Conservation (phyloP, 2,329 filamentous ascomycete species). For the Paraphoma sp. region DNA sequence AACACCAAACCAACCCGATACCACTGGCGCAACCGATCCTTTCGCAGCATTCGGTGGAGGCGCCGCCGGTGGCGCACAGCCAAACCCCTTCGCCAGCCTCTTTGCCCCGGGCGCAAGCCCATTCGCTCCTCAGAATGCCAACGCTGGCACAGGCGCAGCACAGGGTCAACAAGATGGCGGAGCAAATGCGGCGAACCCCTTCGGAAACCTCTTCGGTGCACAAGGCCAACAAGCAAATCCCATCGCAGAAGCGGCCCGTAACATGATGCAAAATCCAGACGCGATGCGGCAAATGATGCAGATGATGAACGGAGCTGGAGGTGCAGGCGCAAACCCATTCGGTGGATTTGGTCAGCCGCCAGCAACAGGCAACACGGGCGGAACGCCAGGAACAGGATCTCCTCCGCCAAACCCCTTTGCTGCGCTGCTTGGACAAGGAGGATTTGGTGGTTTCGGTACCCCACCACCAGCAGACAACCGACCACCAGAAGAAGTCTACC, state of each 20-base stretch:
- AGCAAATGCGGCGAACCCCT: slow-evolving; percentile 38
- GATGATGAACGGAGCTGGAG: slow-evolving; percentile 60
- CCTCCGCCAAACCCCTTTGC: slow-evolving; percentile 48
- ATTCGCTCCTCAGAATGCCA: slow-evolving; percentile 39
- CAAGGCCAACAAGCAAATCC: slow-evolving; percentile 55
- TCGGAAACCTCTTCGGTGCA: slow-evolving; percentile 61
- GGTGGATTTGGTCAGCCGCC: slow-evolving; percentile 37
- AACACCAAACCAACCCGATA: slow-evolving; percentile 45
- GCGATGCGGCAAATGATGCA: slow-evolving; percentile 60
- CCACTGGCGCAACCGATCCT: slow-evolving; percentile 51
- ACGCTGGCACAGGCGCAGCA: slow-evolving; percentile 29
- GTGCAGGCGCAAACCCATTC: slow-evolving; percentile 45
- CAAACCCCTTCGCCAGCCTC: slow-evolving; percentile 68
- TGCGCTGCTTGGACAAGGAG: slow-evolving; percentile 44
- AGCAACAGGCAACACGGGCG: slow-evolving; percentile 51
- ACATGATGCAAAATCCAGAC: slow-evolving; percentile 65
- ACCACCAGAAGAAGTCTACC: slow-evolving; percentile 92
- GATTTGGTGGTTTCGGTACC: slow-evolving; percentile 40
- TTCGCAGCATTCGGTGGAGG: slow-evolving; percentile 54
- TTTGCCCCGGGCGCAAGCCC: slow-evolving; percentile 53
- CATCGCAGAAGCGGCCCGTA: slow-evolving; percentile 53
- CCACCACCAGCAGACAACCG: slow-evolving; percentile 75
- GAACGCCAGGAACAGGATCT: slow-evolving; percentile 8
- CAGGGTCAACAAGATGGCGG: slow-evolving; percentile 28
- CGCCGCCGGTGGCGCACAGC: slow-evolving; percentile 35